Conservation (phyloP, 768 basidiomycete species). For the Mycena rebaudengoi region DNA sequence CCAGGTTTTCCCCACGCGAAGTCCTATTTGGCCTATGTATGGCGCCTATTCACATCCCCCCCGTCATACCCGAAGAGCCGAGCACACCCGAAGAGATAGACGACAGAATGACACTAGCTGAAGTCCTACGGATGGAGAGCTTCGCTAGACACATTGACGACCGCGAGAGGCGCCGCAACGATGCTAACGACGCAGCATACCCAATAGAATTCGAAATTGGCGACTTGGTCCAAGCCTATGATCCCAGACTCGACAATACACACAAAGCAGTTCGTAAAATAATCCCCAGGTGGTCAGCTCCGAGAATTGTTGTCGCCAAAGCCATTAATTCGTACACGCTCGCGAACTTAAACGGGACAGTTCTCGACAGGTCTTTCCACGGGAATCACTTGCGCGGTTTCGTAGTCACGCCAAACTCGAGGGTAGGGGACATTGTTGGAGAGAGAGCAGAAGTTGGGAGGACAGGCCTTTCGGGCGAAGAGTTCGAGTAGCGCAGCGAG, state of each 20-base stretch:
- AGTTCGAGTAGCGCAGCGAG: background rate
- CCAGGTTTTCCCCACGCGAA: background rate
- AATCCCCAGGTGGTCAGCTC: background rate
- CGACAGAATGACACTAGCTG: background rate
- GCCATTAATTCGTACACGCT: background rate
- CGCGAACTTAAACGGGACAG: background rate
- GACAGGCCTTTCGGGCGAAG: background rate
- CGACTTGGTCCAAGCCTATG: background rate
- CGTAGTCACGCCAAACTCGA: background rate
- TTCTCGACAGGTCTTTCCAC: background rate
- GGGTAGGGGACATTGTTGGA: conserved; percentile 1
- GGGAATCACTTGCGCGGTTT: background rate
- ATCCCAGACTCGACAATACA: background rate
- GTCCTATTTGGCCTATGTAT: background rate
- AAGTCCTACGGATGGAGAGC: background rate
- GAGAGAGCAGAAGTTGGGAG: background rate
- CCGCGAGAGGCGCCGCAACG: background rate
- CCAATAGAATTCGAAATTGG: background rate
- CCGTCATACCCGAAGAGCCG: background rate
- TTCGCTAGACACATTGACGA: background rate
- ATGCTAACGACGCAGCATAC: background rate
- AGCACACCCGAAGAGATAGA: background rate
- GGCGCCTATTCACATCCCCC: background rate
- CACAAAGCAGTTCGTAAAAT: background rate
- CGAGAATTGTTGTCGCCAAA: background rate